phyloP scores from a whole-genome alignment of 768 basidiomycete genomes.

The Tubosaeta sp. region DNA sequence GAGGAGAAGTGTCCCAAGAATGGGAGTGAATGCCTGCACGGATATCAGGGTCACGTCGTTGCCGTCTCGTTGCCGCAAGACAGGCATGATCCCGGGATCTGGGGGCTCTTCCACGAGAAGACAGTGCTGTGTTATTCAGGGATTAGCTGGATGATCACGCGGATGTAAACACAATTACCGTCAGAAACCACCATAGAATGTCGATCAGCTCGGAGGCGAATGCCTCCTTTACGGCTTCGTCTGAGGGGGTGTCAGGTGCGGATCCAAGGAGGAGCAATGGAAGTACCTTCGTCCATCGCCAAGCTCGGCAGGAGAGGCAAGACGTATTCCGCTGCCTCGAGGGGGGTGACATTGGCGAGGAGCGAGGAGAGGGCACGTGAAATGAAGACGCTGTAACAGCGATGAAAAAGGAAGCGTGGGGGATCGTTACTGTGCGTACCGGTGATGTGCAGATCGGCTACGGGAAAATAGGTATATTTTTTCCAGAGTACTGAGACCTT shows the following conservation, averaged over 20 bases:
- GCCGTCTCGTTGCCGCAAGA: slow-evolving; percentile 11
- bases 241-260: slow-evolving; percentile 36
- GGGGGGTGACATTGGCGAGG: slow-evolving; percentile 71
- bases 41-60: slow-evolving; percentile 47
- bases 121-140: slow-evolving; percentile 49
- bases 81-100: slow-evolving; percentile 12
- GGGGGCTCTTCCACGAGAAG: slow-evolving; percentile 50
- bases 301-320: slow-evolving; percentile 83
- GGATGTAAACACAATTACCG: slow-evolving; percentile 35
- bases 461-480: slow-evolving; percentile 88
- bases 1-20: slow-evolving; percentile 83
- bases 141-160: slow-evolving; percentile 1
- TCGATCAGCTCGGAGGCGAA: slow-evolving; percentile 74
- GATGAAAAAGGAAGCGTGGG: slow-evolving; percentile 18
- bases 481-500: slow-evolving; percentile 79
- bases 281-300: slow-evolving; percentile 78
- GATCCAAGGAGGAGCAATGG: not conserved
- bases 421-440: slow-evolving; percentile 27
- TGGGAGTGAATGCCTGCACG: slow-evolving; percentile 86
- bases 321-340: slow-evolving; percentile 91
- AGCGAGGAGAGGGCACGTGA: slow-evolving; percentile 77
- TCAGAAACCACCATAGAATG: slow-evolving; percentile 93
- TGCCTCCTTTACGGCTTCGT: slow-evolving; percentile 85
- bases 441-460: slow-evolving; percentile 63
- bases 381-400: slow-evolving; percentile 65